Evolutionary conservation across 306 rosid species (phyloP).

Genomic region (Quercus aquifolioides): DNA sequence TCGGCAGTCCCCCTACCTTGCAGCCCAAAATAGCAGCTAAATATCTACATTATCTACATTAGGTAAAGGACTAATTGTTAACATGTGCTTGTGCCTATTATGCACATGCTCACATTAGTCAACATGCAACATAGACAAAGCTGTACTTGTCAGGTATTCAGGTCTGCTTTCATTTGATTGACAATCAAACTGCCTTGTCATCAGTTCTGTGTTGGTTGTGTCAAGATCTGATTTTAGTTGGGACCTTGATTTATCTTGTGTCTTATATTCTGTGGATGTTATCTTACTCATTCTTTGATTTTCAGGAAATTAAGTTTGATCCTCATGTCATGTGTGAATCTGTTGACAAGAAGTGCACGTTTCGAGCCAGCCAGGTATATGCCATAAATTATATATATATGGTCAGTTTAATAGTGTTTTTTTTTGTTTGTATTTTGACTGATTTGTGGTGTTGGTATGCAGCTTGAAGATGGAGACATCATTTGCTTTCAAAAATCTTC

Average conservation of each 20-base stretch:
- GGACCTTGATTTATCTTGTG: background rate
- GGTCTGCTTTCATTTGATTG: too few species aligned
- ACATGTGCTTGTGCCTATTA: too few species aligned
- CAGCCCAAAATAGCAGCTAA: too few species aligned
- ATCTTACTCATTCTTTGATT: background rate
- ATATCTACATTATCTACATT: too few species aligned
- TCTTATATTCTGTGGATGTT: conserved; percentile 12
- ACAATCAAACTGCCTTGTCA: background rate
- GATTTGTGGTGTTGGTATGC: conserved; percentile 22
- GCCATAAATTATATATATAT: background rate
- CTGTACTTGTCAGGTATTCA: too few species aligned
- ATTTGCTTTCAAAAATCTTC: conserved; percentile 79
- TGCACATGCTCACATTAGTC: too few species aligned
- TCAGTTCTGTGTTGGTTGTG: background rate
- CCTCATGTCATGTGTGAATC: conserved; percentile 97
- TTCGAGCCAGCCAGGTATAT: conserved; percentile 86
- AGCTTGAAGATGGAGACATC: conserved; percentile 98
- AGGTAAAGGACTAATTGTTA: too few species aligned
- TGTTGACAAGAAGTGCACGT: conserved; percentile 79
- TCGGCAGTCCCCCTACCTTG: too few species aligned
- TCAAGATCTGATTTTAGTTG: background rate
- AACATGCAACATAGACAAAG: too few species aligned
- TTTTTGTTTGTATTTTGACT: background rate
- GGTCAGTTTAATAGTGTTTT: background rate
- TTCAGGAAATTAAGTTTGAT: conserved; percentile 95